Base-by-base conservation (phyloP, 371 early-diverging fungal species). In the Lichtheimia hyalospora region DNA sequence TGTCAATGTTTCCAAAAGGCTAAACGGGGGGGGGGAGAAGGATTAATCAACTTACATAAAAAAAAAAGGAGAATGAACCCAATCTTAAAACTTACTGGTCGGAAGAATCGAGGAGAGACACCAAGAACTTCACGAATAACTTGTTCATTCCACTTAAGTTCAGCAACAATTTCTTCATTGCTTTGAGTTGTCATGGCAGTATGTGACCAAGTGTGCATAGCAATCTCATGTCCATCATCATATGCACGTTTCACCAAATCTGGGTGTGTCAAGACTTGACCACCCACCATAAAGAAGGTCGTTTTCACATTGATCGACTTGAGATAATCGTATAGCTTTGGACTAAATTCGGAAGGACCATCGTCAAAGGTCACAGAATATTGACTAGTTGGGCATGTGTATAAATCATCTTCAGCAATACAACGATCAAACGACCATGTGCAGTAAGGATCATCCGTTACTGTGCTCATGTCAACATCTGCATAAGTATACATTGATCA, bases 271-370 rank as follows among this genome's bases (percentile, higher is more conserved):
- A 79, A 62, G 10, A 86, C 83, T 49, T 84, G 75, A 15, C 75
- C 67, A 43, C 90, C 87, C 43, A 86, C 70, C 59, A 87, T 68
- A 60, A 85, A 89, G 54, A 89, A 76, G 5, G 89, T 87, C 1
- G 83, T 86, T 52, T 84, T 79, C 49, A 78, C 61, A 52, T 82
- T 79, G 42, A 73, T 66, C 43, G 66, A 52, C 55, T 83, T 76
- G 50, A 89, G 68, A 52, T 64, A 73, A 52, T 86, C 82, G 58
- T 69, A 89, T 42, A 61, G 66, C 18, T 39, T 66, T 50, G 62
- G 83, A 28, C 76, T 77, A 49, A 71, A 71, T 48, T 60, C 60
- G 18, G 75, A 70, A 20, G 88, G 88, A 40, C 88, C 88, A 52
- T 87, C 89, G 46, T 86, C 86, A 42, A 74, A 87, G 25, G 83